Conservation (phyloP, 2,329 filamentous ascomycete genomes). For the Trichoderma breve region DNA sequence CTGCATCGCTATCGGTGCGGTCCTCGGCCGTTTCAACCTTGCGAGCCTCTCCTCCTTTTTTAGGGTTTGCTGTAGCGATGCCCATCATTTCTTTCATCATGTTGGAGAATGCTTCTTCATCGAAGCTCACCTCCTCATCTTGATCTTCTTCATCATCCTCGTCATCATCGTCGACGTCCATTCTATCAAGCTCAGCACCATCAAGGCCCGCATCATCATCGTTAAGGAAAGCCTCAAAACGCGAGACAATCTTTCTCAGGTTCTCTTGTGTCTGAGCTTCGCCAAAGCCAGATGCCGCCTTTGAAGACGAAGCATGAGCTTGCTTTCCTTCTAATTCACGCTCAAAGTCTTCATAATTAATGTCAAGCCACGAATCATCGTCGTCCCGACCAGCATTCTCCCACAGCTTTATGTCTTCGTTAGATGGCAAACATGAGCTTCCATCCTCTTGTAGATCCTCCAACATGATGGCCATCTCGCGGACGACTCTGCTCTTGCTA, state of each 20-base stretch:
- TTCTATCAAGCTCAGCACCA: slow-evolving; percentile 70
- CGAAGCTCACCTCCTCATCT: slow-evolving; percentile 59
- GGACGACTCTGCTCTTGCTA: slow-evolving; percentile 64
- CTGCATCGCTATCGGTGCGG: slow-evolving; percentile 41
- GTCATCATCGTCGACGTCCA: slow-evolving; percentile 59
- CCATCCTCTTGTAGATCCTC: slow-evolving; percentile 74
- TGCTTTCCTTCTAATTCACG: slow-evolving; percentile 62
- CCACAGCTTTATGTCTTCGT: slow-evolving; percentile 74
- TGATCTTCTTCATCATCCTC: slow-evolving; percentile 54
- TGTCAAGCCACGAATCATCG: slow-evolving; percentile 87
- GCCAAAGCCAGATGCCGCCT: slow-evolving; percentile 51
- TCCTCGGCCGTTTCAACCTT: neutral
- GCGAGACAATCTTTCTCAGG: slow-evolving; percentile 83
- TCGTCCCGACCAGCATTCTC: slow-evolving; percentile 62
- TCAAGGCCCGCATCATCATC: slow-evolving; percentile 79
- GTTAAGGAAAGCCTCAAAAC: slow-evolving; percentile 90
- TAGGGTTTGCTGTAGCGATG: slow-evolving; percentile 38
- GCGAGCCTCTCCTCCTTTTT: neutral
- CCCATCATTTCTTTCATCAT: slow-evolving; percentile 96
- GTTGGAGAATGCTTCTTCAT: slow-evolving; percentile 77
- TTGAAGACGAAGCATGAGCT: slow-evolving; percentile 40
- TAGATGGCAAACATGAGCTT: slow-evolving; percentile 61
- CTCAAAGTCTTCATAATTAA: slow-evolving; percentile 87
- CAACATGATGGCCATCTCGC: slow-evolving; percentile 74
- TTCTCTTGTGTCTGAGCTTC: slow-evolving; percentile 69